A percentile compares a stretch with the other conserved stretches of the same genome.
phyloP scores from a whole-genome alignment of 441 rosid genomes.

The Kokia cookei region DNA sequence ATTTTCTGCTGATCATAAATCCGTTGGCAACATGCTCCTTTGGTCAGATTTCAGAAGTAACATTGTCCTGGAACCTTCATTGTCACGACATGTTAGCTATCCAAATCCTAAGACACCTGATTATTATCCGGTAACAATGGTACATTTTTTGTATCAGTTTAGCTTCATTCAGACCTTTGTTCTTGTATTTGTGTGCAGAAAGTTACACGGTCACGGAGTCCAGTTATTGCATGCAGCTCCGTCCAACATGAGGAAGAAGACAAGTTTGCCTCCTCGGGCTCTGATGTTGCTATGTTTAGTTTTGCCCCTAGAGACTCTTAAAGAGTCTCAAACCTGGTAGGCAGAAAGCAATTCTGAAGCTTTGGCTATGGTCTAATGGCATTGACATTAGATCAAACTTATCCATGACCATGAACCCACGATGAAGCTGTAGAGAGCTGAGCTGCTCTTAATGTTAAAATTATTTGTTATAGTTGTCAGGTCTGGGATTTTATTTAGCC shows the following conservation, averaged over 20 bases:
- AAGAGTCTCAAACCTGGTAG: background rate
- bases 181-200: background rate
- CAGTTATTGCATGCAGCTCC: background rate
- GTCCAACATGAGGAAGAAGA: background rate
- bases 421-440: background rate
- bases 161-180: background rate
- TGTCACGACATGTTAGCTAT: background rate
- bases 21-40: background rate
- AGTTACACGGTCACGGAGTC: background rate
- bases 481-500: background rate
- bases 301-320: background rate
- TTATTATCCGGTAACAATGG: background rate
- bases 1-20: background rate
- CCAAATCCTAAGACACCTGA: background rate
- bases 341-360: background rate
- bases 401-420: background rate
- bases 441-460: background rate
- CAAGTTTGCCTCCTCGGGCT: background rate
- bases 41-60: background rate
- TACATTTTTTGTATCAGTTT: background rate
- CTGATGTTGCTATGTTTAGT: background rate
- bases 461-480: background rate
- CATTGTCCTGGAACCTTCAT: background rate
- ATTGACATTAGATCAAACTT: background rate
- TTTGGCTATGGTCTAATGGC: background rate